Evolutionary conservation across 2,329 filamentous ascomycete genomes (phyloP).

Genomic region (Stagonosporopsis chrysanthemi): DNA sequence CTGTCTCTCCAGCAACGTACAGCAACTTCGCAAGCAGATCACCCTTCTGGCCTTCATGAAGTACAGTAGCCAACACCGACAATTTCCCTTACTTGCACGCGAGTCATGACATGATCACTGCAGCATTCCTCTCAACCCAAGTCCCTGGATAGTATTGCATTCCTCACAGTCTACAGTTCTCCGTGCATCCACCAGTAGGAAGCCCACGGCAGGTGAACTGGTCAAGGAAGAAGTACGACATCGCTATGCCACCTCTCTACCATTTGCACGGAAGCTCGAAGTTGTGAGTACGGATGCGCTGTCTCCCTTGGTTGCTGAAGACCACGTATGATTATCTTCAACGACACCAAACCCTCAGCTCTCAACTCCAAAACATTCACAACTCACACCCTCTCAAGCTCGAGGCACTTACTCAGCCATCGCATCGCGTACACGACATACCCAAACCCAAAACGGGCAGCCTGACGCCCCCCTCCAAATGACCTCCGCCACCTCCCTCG

Average conservation of each 20-base stretch:
- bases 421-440: no score
- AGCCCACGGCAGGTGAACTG: no score
- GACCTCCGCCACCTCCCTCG: slow-evolving; percentile 7
- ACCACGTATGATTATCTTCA: background rate
- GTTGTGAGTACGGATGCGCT: background rate
- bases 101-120: background rate
- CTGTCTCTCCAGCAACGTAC: background rate
- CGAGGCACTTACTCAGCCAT: no score
- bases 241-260: background rate
- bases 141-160: slow-evolving; percentile 1
- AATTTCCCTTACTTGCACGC: background rate
- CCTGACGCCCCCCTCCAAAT: no score
- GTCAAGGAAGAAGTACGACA: background rate
- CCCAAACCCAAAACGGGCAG: no score
- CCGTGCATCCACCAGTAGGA: no score
- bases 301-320: background rate
- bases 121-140: background rate
- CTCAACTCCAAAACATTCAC: background rate
- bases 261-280: background rate
- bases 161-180: background rate
- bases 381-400: no score
- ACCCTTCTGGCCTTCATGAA: background rate
- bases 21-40: background rate
- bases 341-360: background rate
- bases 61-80: background rate